A percentile compares a stretch with the other conserved stretches of the same genome.
These are phyloP conservation scores for Bruguiera parviflora DNA, from an alignment of 345 rosid genomes.

Conservation along the genomic window DNA sequence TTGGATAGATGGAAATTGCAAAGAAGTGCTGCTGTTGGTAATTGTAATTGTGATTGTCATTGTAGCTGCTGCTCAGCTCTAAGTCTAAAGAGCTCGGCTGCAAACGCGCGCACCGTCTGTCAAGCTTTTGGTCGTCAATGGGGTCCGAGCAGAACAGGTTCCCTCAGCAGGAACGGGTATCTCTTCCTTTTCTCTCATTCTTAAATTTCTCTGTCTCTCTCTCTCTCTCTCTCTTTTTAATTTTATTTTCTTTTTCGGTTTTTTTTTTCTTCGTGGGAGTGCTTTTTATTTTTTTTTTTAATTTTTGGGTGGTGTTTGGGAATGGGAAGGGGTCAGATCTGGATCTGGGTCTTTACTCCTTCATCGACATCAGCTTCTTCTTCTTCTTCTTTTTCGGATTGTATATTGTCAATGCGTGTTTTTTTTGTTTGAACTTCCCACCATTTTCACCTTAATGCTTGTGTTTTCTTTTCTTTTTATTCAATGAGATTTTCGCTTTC, in stretches of 20 bases:
- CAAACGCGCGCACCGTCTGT: background rate
- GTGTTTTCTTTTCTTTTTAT: background rate
- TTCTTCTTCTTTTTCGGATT: constrained; percentile 12
- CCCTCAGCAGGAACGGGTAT: constrained; percentile 69
- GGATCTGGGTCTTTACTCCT: constrained; percentile 15
- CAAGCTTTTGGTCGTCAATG: constrained; percentile 21
- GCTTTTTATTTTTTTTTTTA: too few species aligned
- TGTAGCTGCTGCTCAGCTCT: too few species aligned
- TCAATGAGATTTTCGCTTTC: background rate
- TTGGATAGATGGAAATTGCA: too few species aligned
- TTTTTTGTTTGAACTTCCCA: background rate
- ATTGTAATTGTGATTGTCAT: too few species aligned
- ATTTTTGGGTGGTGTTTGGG: too few species aligned
- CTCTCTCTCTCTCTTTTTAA: background rate
- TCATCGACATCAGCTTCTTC: background rate
- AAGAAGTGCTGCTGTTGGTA: too few species aligned
- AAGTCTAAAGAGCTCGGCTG: background rate
- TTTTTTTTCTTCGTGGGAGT: too few species aligned
- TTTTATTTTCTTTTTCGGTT: constrained; percentile 7
- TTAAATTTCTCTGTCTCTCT: background rate
- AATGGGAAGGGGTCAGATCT: constrained; percentile 23
- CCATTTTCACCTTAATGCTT: background rate
- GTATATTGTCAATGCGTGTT: background rate
- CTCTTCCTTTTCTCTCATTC: constrained; percentile 11
- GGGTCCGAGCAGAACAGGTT: constrained; percentile 67